These are phyloP conservation scores for Candolleomyces aberdarensis DNA, from an alignment of 768 basidiomycete species.

Conservation along the genomic window DNA sequence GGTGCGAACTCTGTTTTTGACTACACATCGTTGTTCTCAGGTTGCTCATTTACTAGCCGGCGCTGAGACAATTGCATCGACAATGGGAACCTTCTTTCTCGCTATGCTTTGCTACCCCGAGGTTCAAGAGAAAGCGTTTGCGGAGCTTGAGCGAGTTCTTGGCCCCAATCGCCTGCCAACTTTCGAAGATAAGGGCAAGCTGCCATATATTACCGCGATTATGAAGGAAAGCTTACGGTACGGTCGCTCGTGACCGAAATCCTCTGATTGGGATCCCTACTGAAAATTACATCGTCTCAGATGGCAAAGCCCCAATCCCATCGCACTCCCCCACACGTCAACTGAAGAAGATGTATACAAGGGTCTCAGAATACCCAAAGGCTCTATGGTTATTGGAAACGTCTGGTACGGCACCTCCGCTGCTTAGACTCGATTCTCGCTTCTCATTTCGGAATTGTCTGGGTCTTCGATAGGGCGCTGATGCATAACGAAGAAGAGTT, in stretches of 20 bases:
- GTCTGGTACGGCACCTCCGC: slow-evolving; percentile 18
- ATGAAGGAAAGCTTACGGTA: slow-evolving; percentile 30
- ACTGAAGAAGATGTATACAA: slow-evolving; percentile 38
- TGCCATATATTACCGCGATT: slow-evolving; percentile 34
- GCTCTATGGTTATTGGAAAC: slow-evolving; percentile 25
- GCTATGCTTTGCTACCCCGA: slow-evolving; percentile 25
- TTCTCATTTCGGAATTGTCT: not conserved
- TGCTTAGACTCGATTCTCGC: not conserved
- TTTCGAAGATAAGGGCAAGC: slow-evolving; percentile 26
- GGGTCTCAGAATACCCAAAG: slow-evolving; percentile 39
- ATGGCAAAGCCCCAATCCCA: slow-evolving; percentile 25
- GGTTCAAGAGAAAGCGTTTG: slow-evolving; percentile 32
- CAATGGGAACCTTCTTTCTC: slow-evolving; percentile 11
- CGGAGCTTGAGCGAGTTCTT: slow-evolving; percentile 35
- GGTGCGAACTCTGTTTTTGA: slow-evolving; percentile 4
- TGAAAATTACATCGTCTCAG: slow-evolving; percentile 4
- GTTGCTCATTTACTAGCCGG: slow-evolving; percentile 9
- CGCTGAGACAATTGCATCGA: slow-evolving; percentile 8
- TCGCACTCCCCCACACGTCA: slow-evolving; percentile 24
- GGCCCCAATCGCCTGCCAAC: slow-evolving; percentile 24
- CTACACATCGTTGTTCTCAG: slow-evolving; percentile 26
- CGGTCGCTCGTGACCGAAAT: not conserved
- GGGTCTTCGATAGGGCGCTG: slow-evolving; percentile 15
- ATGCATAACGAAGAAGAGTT: slow-evolving; percentile 17
- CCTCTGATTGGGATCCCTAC: not conserved